phyloP scores from a whole-genome alignment of 1,139 yeast species.

The Tardiomyces depauwii region DNA sequence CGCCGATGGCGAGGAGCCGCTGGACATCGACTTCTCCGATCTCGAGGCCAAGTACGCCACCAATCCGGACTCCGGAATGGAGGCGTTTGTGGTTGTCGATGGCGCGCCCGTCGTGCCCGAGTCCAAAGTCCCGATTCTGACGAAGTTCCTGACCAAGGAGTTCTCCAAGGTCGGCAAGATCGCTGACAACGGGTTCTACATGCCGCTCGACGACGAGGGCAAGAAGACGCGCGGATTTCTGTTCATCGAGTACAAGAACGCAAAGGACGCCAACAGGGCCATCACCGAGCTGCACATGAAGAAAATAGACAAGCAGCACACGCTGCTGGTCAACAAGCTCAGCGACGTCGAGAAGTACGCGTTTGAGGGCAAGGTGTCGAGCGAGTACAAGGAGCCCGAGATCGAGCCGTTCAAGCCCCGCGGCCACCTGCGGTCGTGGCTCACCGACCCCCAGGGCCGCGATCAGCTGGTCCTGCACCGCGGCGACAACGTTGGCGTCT shows the following conservation, averaged over 20 bases:
- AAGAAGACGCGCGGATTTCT: conserved; percentile 70
- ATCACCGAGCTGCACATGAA: conserved; percentile 75
- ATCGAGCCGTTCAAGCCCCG: conserved; percentile 59
- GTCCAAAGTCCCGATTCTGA: conserved; percentile 70
- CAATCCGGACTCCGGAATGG: conserved; percentile 51
- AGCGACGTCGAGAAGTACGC: conserved; percentile 80
- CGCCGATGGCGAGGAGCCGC: background rate
- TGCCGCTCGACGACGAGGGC: conserved; percentile 75
- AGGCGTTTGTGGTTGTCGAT: conserved; percentile 76
- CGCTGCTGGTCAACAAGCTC: conserved; percentile 73
- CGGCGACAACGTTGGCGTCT: conserved; percentile 72
- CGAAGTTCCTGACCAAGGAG: conserved; percentile 75
- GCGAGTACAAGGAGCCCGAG: conserved; percentile 59
- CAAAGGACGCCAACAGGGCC: conserved; percentile 64
- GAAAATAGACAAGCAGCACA: conserved; percentile 88
- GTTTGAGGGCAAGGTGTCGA: conserved; percentile 49
- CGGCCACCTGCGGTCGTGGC: conserved; percentile 83
- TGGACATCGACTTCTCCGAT: conserved; percentile 75
- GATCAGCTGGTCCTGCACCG: conserved; percentile 81
- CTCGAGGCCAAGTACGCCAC: conserved; percentile 68
- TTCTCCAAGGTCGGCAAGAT: conserved; percentile 64
- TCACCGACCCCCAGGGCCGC: conserved; percentile 79
- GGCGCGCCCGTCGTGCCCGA: conserved; percentile 97
- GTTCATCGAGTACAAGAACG: conserved; percentile 69
- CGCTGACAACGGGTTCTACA: conserved; percentile 49